These are phyloP conservation scores for Acanthamoeba triangularis DNA, from an alignment of 208 protist species.

Conservation along the genomic window DNA sequence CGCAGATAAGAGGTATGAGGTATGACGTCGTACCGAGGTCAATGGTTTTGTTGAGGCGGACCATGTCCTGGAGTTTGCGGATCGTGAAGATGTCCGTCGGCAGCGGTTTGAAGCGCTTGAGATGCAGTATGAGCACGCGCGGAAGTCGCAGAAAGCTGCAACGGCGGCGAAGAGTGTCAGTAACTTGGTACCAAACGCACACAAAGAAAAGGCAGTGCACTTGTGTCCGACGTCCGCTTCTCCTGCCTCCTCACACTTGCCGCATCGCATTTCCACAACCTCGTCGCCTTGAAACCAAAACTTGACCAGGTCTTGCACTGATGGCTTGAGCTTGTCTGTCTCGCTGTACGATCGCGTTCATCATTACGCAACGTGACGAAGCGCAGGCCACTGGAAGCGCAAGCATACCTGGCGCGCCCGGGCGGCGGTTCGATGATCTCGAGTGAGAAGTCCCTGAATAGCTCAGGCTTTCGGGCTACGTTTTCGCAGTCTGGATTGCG, in stretches of 20 bases:
- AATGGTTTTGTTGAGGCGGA: constrained; percentile 1
- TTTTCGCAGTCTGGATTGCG: constrained; percentile 36
- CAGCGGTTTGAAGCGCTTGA: constrained; percentile 48
- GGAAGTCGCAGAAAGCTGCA: constrained; percentile 47
- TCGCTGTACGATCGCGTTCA: too few relatives aligned
- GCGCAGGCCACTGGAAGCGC: background rate
- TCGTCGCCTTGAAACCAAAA: constrained; percentile 57
- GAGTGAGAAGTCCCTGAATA: constrained; percentile 27
- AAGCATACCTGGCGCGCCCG: background rate
- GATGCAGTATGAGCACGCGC: constrained; percentile 37
- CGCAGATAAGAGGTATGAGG: background rate
- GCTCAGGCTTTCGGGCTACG: background rate
- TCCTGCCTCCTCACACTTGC: constrained; percentile 24
- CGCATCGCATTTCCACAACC: constrained; percentile 29
- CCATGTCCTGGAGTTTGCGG: background rate
- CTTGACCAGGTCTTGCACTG: constrained; percentile 40
- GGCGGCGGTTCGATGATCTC: background rate
- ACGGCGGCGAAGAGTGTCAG: background rate
- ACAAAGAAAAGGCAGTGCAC: too few relatives aligned
- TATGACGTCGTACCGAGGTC: background rate
- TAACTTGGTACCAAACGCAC: too few relatives aligned
- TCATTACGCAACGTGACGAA: background rate
- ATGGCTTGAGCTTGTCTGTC: background rate
- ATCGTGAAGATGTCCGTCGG: background rate
- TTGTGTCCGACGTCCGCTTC: constrained; percentile 25